Conservation (phyloP, 106 monocot species). For the Allium fistulosum region DNA sequence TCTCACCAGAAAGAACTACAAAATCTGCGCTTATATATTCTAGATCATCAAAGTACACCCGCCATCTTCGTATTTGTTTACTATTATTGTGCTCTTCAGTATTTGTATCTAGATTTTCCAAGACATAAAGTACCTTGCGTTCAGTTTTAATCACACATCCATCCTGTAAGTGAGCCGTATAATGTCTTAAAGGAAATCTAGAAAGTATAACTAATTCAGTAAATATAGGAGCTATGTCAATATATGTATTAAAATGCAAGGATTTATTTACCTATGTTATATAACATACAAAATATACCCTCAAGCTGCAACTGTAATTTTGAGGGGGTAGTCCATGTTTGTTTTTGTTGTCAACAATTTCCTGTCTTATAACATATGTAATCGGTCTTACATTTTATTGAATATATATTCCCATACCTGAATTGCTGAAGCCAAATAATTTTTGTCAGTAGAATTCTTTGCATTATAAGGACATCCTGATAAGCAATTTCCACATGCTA, state of each 20-base stretch:
- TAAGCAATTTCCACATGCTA: slow-evolving; percentile 34
- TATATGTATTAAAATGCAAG: too few relatives aligned
- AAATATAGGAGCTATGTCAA: too few relatives aligned
- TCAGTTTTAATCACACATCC: slow-evolving; percentile 28
- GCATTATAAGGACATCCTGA: slow-evolving; percentile 39
- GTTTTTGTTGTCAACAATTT: neutral
- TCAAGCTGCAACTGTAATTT: neutral
- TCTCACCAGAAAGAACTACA: slow-evolving; percentile 27
- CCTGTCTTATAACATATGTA: neutral
- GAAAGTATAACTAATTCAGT: too few relatives aligned
- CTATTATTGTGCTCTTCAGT: neutral
- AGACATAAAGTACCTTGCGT: slow-evolving; percentile 15
- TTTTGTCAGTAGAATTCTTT: slow-evolving; percentile 36
- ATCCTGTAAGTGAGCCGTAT: slow-evolving; percentile 1
- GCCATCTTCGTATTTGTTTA: slow-evolving; percentile 18
- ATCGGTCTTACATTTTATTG: neutral
- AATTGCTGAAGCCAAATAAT: slow-evolving; percentile 22
- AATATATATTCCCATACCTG: slow-evolving; percentile 8
- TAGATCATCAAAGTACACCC: slow-evolving; percentile 23
- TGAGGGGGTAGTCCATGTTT: neutral
- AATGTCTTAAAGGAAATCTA: too few relatives aligned
- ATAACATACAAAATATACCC: neutral
- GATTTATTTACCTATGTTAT: neutral
- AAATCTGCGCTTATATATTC: slow-evolving; percentile 24
- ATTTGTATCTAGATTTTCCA: slow-evolving; percentile 7